Conservation (phyloP, 2,329 filamentous ascomycete genomes). For the Claviceps sorghi region DNA sequence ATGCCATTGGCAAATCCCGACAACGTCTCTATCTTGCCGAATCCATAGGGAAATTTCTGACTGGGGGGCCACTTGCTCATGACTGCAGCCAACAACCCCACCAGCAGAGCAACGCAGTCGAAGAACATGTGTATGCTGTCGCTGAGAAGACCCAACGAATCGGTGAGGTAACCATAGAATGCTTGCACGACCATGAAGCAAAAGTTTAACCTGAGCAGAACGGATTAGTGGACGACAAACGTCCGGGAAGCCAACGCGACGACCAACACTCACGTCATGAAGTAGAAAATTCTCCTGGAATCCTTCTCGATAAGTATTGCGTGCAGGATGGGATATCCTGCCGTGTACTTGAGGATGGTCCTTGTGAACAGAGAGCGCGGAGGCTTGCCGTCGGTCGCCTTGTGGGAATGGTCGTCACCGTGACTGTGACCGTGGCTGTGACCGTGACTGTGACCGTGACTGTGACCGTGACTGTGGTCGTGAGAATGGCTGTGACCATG, state of each 20-base stretch:
- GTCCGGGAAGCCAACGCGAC: neutral
- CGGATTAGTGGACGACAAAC: neutral
- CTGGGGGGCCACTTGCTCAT: conserved; percentile 95
- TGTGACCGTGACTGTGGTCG: conserved; percentile 13
- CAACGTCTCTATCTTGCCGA: conserved; percentile 91
- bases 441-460: conserved; percentile 14
- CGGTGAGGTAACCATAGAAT: conserved; percentile 84
- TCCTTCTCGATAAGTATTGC: conserved; percentile 82
- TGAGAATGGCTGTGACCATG: conserved; percentile 15
- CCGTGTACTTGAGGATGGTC: conserved; percentile 53
- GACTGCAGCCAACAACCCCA: conserved; percentile 81
- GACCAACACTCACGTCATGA: conserved; percentile 56
- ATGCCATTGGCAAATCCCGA: conserved; percentile 95
- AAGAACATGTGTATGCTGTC: conserved; percentile 99
- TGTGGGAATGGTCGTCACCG: conserved; percentile 12
- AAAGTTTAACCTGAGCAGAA: conserved; percentile 61
- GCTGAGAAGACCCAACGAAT: conserved; percentile 85
- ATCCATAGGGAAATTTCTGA: conserved; percentile 79
- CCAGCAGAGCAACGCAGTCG: conserved; percentile 81
- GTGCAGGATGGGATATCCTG: conserved; percentile 63
- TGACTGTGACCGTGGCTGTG: conserved; percentile 15
- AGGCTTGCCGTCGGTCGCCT: conserved; percentile 22
- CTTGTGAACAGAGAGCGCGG: conserved; percentile 56
- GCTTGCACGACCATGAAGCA: conserved; percentile 89
- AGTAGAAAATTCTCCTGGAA: conserved; percentile 91